Conservation (phyloP, 2,329 filamentous ascomycete species). For the Neopestalotiopsis clavispora region DNA sequence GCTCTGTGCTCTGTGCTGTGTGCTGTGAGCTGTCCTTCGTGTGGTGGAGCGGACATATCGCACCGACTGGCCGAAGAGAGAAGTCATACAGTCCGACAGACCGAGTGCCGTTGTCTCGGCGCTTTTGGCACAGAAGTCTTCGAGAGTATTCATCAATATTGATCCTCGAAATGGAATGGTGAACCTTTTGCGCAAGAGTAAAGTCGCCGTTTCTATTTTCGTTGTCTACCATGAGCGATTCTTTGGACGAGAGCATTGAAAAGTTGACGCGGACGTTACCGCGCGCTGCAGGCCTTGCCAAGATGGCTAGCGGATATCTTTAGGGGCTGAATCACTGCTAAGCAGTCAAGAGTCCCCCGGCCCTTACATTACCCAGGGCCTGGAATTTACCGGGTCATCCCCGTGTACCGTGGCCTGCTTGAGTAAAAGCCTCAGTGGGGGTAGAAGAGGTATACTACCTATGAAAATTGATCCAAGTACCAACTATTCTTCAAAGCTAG, state of each 20-base stretch:
- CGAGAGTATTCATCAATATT: too few species aligned
- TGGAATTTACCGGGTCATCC: not conserved
- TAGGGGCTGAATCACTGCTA: not conserved
- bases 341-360: not conserved
- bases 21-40: not conserved
- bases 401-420: not conserved
- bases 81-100: not conserved
- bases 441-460: too few species aligned
- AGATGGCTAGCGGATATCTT: not conserved
- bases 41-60: not conserved
- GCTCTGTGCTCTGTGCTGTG: not conserved
- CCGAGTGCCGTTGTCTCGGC: not conserved
- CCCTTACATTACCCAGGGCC: not conserved
- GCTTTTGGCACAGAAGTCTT: not conserved
- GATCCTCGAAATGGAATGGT: too few species aligned
- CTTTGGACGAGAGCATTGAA: not conserved
- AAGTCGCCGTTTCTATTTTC: not conserved
- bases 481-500: not conserved
- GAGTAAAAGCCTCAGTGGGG: too few species aligned
- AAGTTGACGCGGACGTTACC: constrained; percentile 9
- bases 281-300: constrained; percentile 1
- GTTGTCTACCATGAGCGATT: not conserved
- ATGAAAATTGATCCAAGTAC: too few species aligned
- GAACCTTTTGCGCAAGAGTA: not conserved
- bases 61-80: not conserved